A percentile compares a stretch with the other conserved stretches of the same genome.
Conservation (phyloP, 345 rosid genomes). For the Syzygium oleosum region DNA sequence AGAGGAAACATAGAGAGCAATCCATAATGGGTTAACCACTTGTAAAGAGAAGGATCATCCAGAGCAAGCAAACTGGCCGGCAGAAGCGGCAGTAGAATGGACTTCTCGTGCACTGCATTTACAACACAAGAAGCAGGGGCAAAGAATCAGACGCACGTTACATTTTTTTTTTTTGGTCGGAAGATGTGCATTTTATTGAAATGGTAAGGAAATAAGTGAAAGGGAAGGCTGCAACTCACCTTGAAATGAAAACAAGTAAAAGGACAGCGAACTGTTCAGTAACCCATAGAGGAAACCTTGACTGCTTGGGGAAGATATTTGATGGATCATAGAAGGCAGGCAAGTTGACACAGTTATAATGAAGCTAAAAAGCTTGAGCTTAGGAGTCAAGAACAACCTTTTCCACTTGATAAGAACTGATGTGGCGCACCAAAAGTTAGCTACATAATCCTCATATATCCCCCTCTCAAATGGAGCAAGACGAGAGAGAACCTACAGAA, state of each 20-base stretch:
- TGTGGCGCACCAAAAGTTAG: conserved; percentile 91
- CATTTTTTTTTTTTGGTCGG: not conserved
- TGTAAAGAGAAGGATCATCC: conserved; percentile 44
- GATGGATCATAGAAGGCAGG: conserved; percentile 89
- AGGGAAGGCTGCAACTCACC: conserved; percentile 25
- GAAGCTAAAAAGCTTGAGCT: conserved; percentile 52
- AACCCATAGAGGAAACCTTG: conserved; percentile 77
- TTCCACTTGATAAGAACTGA: conserved; percentile 86
- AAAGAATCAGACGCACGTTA: not conserved
- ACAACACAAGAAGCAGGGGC: not conserved
- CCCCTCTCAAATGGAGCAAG: conserved; percentile 98
- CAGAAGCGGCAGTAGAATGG: conserved; percentile 84
- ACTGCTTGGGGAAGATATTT: conserved; percentile 61
- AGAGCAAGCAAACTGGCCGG: conserved; percentile 68
- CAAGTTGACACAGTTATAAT: conserved; percentile 53
- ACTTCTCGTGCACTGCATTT: conserved; percentile 94
- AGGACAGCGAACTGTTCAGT: conserved; percentile 75
- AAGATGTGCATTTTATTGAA: not conserved
- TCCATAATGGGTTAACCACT: conserved; percentile 50
- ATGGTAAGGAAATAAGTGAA: not conserved
- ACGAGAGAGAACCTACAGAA: conserved; percentile 65
- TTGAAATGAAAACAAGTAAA: conserved; percentile 89
- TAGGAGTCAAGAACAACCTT: conserved; percentile 46
- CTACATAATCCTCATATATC: conserved; percentile 93
- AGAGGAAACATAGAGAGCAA: conserved; percentile 95